Evolutionary conservation across 2,329 filamentous ascomycete genomes (phyloP).

Genomic region (Epicoccum nigrum): DNA sequence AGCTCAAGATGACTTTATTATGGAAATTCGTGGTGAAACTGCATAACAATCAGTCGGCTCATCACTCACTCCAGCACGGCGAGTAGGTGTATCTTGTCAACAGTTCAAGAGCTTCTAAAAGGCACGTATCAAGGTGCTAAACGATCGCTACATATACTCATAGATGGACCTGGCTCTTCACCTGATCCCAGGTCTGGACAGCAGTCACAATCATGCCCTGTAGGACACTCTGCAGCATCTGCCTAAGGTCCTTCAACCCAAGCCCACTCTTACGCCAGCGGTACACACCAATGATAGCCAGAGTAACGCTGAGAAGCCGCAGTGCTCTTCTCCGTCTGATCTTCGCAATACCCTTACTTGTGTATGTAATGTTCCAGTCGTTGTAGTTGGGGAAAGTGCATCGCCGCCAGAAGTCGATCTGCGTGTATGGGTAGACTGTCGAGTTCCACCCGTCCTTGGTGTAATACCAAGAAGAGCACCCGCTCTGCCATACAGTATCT

Average conservation of each 20-base stretch:
- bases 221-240: slow-evolving; percentile 14
- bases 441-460: slow-evolving; percentile 80
- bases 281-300: slow-evolving; percentile 33
- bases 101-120: too few species aligned
- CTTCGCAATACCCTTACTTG: slow-evolving; percentile 53
- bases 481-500: slow-evolving; percentile 60
- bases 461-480: slow-evolving; percentile 69
- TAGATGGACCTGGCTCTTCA: slow-evolving; percentile 11
- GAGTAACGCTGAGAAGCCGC: slow-evolving; percentile 24
- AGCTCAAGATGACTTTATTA: too few species aligned
- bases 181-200: slow-evolving; percentile 6
- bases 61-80: too few species aligned
- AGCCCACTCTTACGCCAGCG: slow-evolving; percentile 33
- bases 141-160: not conserved
- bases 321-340: slow-evolving; percentile 27
- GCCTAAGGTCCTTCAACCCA: slow-evolving; percentile 28
- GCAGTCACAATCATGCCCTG: slow-evolving; percentile 17
- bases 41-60: too few species aligned
- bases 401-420: slow-evolving; percentile 57
- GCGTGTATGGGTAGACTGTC: slow-evolving; percentile 67
- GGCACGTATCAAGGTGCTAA: too few species aligned
- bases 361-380: slow-evolving; percentile 62
- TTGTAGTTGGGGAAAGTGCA: slow-evolving; percentile 61
- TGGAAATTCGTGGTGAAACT: too few species aligned
- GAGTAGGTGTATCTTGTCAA: too few species aligned